Base-by-base conservation (phyloP, 192 early-diverging fungal species). In the Mortierella claussenii region DNA sequence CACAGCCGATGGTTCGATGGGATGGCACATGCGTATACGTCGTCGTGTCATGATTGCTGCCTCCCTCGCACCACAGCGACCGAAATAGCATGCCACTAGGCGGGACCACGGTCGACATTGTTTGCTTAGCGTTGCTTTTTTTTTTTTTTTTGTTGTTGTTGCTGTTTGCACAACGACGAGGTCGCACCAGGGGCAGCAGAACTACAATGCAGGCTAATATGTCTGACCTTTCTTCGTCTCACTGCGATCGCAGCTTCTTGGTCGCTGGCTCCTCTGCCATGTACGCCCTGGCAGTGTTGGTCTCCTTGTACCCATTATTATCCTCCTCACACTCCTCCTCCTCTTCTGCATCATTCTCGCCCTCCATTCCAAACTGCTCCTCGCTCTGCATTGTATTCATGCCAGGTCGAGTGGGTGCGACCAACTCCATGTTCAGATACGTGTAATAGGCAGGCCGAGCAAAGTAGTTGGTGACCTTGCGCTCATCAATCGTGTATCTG, bases 401-500 rank as follows among this genome's bases (percentile, higher is more conserved):
- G 49, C 51, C 62, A 10, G 36, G 2, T 10, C 7, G 24, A 2
- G 17, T 21, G 8, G 23, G 17, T 26, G 43, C 40, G 13, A 67
- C 46, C 2, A 76, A 46, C 1, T 24, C 43, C 58, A 62, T 76
- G 46, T 76, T 59, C 46, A 76, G 20, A 13, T 56, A 67, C 21
- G 24, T 21, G 40, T 76, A 76, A 27, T 76, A 76, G 0, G 42
- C 57, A 8, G 58, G 58, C 26, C 15, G 40, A 0, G 63, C 28
- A 45, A 62, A 62, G 21, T 53, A 36, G 40, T 57, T 76, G 2
- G 73, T 76, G 23, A 76, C 45, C 47, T 67, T 76, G 32, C 73
- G 58, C 21, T 60, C 37, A 33, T 76, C 43, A 51, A 76, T 67
- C 51, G 65, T 76, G 30, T 62, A 40, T 24, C 46, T 24, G 31